phyloP scores from a whole-genome alignment of 2,329 filamentous ascomycete species.

The Colletotrichum sp. region DNA sequence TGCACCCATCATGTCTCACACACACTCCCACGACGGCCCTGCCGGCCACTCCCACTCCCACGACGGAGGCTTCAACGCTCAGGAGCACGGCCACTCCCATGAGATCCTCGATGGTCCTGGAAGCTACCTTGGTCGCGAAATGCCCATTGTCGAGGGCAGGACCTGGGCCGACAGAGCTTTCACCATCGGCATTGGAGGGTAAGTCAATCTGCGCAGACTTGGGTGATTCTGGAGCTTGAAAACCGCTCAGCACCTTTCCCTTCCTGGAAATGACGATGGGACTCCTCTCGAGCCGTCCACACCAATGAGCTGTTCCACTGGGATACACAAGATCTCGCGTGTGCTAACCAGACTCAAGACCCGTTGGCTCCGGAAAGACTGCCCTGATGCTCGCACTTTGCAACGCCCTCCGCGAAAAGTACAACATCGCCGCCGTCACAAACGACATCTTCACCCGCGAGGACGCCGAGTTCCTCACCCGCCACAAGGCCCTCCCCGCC shows the following conservation, averaged over 20 bases:
- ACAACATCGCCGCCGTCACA: constrained; percentile 92
- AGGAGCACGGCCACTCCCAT: constrained; percentile 91
- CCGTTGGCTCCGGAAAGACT: constrained; percentile 96
- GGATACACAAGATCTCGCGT: not conserved
- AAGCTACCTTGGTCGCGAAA: constrained; percentile 86
- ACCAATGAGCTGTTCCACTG: not conserved
- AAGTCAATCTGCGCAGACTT: constrained; percentile 36
- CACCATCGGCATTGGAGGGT: constrained; percentile 98
- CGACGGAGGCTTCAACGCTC: constrained; percentile 55
- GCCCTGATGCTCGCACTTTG: constrained; percentile 96
- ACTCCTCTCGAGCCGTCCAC: not conserved
- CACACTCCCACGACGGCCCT: constrained; percentile 58
- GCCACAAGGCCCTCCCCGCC: constrained; percentile 81
- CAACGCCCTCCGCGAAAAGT: constrained; percentile 77
- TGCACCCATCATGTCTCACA: constrained; percentile 32
- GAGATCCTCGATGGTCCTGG: constrained; percentile 95
- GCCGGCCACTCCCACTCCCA: constrained; percentile 62
- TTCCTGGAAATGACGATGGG: not conserved
- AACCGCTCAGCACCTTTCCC: not conserved
- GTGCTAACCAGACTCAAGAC: constrained; percentile 55
- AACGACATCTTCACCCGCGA: constrained; percentile 99
- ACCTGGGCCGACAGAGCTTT: constrained; percentile 91
- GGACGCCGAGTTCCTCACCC: constrained; percentile 96
- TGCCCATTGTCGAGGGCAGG: constrained; percentile 89
- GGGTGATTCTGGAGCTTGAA: not conserved